Base-by-base conservation (phyloP, 192 early-diverging fungal genomes). In the Mortierella alpina region DNA sequence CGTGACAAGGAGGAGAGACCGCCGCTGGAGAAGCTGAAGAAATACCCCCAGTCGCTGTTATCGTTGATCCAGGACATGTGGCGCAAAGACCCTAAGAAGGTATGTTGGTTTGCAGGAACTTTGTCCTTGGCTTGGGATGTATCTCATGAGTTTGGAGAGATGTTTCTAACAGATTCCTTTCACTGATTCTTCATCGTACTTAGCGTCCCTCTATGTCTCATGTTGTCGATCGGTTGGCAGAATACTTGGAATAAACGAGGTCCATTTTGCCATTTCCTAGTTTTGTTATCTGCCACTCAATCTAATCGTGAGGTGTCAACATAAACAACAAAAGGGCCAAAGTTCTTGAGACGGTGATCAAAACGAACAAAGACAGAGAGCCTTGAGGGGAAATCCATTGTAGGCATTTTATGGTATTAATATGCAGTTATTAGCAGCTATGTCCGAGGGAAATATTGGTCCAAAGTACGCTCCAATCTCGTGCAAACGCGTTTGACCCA, bases 21-120 rank as follows among this genome's bases (percentile, higher is more conserved):
- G 8, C 85, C 87, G 14, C 71, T 92, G 57, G 82, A 86, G 1
- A 87, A 84, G 22, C 63, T 94, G 64, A 82, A 67, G 47, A 86
- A 85, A 31, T 92, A 91, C 61, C 92, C 92, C 22, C 73, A 73
- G 50, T 86, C 80, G 6, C 67, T 94, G 51, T 54, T 94, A 12
- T 75, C 85, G 18, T 84, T 94, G 45, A 87, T 94, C 54, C 86
- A 89, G 72, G 87, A 91, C 11, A 94, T 94, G 92, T 94, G 92
- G 92, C 85, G 87, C 23, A 88, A 88, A 59, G 83, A 88, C 31
- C 87, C 91, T 45, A 83, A 71, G 9, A 81, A 77, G 84, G 86
- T 88, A 82, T 45, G 18, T 44, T 5, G 46, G 41, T 13, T 11
- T 20, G 15, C 15, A 9, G 22, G 55, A 2, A 9, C 15, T 18